Evolutionary conservation across 2,329 filamentous ascomycete species (phyloP), one percentile per base, ranked within the genome.

Genomic region (Dactylellina sp.): DNA sequence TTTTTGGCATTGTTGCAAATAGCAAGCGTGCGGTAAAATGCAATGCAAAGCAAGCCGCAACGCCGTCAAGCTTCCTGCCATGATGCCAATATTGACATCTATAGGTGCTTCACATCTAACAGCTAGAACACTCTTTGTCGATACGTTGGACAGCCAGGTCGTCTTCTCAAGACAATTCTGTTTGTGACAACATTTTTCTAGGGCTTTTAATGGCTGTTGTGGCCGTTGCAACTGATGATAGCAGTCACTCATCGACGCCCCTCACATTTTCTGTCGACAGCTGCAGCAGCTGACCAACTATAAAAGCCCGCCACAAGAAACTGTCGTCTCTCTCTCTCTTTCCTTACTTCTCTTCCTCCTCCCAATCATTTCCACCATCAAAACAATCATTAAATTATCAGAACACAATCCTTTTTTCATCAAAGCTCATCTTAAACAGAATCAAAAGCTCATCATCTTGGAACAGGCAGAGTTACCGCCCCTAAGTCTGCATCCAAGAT

Each of bases 231-330:
- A 22, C 20, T 6, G 14, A n/a, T 18, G n/a, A 6, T 18, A 42
- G 16, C 39, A 42, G 39, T 42, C 39, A 4, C 7, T 46, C 16
- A 16, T 20, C 42, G 16, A 22, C 42, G 16, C 42, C 9, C 7
- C 12, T 20, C 12, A 20, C 11, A 28, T 28, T 25, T 28, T 50
- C 6, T 28, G 46, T 32, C 46, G 50, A 55, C 20, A 37, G 16
- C 39, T 55, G 25, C 32, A 37, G 22, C 18, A 35, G 39, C 28
- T 20, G 28, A 16, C 25, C 11, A 24, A 28, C 39, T 25, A 49
- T 16, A 44, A 42, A 66, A 49, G 24, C n/a, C 28, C n/a, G n/a
- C 32, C 44, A 47, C 39, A n/a, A n/a, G n/a, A n/a, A n/a, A n/a
- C 14, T 14, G 11, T 47, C 18, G 9, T 53, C 28, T 32, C 16